Evolutionary conservation across 371 early-diverging fungal genomes (phyloP), one percentile per base, ranked within the genome.

Genomic region (Mortierella polycephala): DNA sequence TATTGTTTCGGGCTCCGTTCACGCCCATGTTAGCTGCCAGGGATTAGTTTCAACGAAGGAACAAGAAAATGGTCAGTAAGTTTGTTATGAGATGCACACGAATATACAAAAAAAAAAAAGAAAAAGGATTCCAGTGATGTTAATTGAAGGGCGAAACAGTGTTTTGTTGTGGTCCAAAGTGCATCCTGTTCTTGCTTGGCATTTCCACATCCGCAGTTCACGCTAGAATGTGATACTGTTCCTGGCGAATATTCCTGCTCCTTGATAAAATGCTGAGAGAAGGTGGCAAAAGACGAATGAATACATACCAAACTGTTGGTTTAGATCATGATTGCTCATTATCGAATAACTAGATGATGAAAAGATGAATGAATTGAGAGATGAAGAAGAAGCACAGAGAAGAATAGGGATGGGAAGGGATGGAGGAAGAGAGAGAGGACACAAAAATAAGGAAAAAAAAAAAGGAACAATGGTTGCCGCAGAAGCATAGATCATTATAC

Each of bases 1-100:
- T 56, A 57, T 75, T 75, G 51, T 46, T 69, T 67, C 69, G 74
- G 40, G 49, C 49, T 30, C 84, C 82, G 58, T 87, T 84, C 69
- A 90, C 77, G 81, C 87, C 84, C 89, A 91, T 87, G 71, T 84
- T 89, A 86, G 89, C 92, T 91, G 82, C 62, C 57, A n/a, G 44
- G 42, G 18, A 52, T 47, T 14, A 57, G 23, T 41, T 30, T 16
- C n/a, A 18, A 20, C 54, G 18, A 51, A 61, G 47, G 47, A 55
- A 44, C 30, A 18, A 51, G 3, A 60, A 23, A 12, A 40, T 11
- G 50, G 16, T 39, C 3, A 57, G 12, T 16, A 37, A 30, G 30
- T 30, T 30, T 30, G 30, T 30, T 30, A 30, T 30, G 4, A 4
- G 30, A 30, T 30, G 30, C 4, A 30, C 30, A 42, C 0, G 13